These are phyloP conservation scores for Macroventuria anomochaeta DNA, from an alignment of 2,329 filamentous ascomycete species.

Conservation along the genomic window DNA sequence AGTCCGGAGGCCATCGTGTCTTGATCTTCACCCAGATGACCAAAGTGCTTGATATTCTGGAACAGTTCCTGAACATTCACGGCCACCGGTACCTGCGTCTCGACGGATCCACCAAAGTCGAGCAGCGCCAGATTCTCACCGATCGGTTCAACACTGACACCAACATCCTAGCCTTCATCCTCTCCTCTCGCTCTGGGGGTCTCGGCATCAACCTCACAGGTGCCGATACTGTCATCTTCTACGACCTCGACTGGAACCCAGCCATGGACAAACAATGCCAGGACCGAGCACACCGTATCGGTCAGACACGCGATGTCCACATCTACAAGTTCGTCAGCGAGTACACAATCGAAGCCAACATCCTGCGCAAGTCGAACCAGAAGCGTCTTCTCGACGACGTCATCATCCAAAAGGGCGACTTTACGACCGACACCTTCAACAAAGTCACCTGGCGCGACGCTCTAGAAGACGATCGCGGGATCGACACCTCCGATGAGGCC, in stretches of 20 bases:
- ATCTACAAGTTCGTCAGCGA: conserved; percentile 76
- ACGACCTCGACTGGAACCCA: conserved; percentile 98
- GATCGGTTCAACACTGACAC: conserved; percentile 96
- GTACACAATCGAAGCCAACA: conserved; percentile 94
- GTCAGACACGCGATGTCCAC: conserved; percentile 95
- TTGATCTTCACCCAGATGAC: conserved; percentile 99
- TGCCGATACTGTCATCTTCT: conserved; percentile 97
- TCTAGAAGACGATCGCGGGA: conserved; percentile 58
- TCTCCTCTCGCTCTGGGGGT: conserved; percentile 92
- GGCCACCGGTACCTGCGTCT: conserved; percentile 95
- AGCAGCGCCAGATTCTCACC: conserved; percentile 92
- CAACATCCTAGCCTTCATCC: conserved; percentile 91
- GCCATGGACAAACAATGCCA: conserved; percentile 99
- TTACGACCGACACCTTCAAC: conserved; percentile 96
- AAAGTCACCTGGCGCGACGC: conserved; percentile 74
- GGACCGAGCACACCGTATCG: conserved; percentile 95
- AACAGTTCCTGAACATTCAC: conserved; percentile 97
- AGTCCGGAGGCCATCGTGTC: conserved; percentile 88
- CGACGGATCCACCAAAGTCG: conserved; percentile 94
- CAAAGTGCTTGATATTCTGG: conserved; percentile 94
- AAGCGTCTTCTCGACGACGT: conserved; percentile 98
- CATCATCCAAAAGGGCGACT: conserved; percentile 96
- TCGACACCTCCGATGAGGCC: conserved; percentile 65
- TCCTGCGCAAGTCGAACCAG: conserved; percentile 93
- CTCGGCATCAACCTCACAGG: conserved; percentile 96